phyloP scores from a whole-genome alignment of 1,139 yeast genomes.

The Debaryomycetaceae sp. region DNA sequence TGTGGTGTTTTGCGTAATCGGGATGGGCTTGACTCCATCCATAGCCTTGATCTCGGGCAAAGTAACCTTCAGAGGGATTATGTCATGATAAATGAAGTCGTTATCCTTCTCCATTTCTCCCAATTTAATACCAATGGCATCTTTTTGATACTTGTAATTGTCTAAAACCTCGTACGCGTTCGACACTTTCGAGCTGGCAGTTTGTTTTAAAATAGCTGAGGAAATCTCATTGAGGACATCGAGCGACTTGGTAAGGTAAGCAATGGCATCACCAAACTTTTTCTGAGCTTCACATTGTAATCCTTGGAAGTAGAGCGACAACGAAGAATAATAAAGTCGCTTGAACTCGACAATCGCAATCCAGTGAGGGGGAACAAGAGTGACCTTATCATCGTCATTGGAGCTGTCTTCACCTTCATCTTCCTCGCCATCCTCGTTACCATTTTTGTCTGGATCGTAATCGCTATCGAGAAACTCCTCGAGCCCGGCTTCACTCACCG shows the following conservation, averaged over 20 bases:
- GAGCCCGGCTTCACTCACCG: conserved; percentile 38
- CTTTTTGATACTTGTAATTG: conserved; percentile 41
- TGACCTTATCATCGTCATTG: conserved; percentile 31
- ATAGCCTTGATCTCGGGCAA: conserved; percentile 62
- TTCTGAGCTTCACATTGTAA: conserved; percentile 42
- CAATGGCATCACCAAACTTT: conserved; percentile 77
- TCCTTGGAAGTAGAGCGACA: conserved; percentile 52
- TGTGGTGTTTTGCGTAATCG: conserved; percentile 36
- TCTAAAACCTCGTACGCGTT: conserved; percentile 38
- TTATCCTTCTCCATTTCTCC: conserved; percentile 68
- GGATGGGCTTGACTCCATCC: conserved; percentile 70
- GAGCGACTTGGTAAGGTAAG: conserved; percentile 55
- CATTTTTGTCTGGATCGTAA: conserved; percentile 10
- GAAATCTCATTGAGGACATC: conserved; percentile 28
- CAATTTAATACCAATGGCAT: conserved; percentile 42
- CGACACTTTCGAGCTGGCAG: conserved; percentile 23
- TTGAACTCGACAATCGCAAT: conserved; percentile 41
- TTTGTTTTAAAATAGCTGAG: conserved; percentile 19
- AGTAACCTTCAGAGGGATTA: conserved; percentile 57
- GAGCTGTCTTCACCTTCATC: conserved; percentile 12
- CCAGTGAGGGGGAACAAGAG: conserved; percentile 48
- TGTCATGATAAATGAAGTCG: conserved; percentile 81
- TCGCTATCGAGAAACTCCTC: conserved; percentile 21
- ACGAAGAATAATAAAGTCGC: conserved; percentile 36
- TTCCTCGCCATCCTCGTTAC: conserved; percentile 14